Percentiles rank a stretch among this genome's conserved stretches.
Conservation (phyloP, 345 rosid genomes). For the Reutealis trisperma region DNA sequence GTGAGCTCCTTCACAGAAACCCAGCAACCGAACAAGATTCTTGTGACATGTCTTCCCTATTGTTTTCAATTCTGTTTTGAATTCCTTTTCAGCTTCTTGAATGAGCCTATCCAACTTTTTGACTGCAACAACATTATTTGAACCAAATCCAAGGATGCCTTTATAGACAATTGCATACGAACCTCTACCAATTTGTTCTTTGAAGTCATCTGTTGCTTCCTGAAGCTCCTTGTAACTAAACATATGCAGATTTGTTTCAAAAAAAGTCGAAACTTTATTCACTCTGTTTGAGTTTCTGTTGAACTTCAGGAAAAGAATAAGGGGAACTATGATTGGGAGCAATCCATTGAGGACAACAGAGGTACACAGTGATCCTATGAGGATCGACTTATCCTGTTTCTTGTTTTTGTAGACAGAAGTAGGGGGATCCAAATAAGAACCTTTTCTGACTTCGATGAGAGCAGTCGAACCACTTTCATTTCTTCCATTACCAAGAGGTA, state of each 20-base stretch:
- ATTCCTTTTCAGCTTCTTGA: constrained; percentile 27
- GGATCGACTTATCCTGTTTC: not conserved
- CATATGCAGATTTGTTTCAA: constrained; percentile 15
- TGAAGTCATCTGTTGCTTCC: constrained; percentile 29
- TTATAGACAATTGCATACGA: constrained; percentile 38
- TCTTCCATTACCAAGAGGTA: constrained; percentile 13
- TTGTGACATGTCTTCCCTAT: constrained; percentile 26
- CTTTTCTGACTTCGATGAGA: constrained; percentile 12
- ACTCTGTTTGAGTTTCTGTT: not conserved
- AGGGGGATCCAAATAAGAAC: not conserved
- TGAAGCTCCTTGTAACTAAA: constrained; percentile 25
- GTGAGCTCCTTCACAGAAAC: constrained; percentile 21
- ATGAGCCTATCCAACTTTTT: constrained; percentile 30
- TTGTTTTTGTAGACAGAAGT: not conserved
- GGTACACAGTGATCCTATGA: not conserved
- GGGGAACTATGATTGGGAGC: not conserved
- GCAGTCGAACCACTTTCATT: not conserved
- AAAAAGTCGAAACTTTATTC: not conserved
- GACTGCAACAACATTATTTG: constrained; percentile 21
- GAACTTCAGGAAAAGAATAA: not conserved
- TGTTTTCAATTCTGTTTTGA: constrained; percentile 32
- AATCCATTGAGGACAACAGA: constrained; percentile 1
- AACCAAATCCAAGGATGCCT: constrained; percentile 22
- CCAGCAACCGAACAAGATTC: constrained; percentile 23
- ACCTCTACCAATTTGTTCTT: constrained; percentile 39